Evolutionary conservation across 2,329 filamentous ascomycete species (phyloP).

Genomic region (Cladosporium sp.): DNA sequence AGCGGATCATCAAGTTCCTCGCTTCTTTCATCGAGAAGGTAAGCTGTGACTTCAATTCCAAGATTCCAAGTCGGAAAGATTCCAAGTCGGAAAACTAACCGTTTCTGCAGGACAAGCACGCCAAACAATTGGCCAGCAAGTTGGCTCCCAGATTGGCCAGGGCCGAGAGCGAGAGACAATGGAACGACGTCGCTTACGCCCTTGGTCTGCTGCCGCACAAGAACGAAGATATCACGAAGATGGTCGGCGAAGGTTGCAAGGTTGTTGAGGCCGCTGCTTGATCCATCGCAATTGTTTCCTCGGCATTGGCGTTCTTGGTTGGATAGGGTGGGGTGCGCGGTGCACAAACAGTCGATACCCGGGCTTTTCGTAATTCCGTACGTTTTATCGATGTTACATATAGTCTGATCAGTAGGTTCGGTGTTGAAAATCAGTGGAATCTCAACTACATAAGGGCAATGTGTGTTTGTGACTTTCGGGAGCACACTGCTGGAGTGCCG

Average conservation of each 20-base stretch:
- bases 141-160: conserved; percentile 76
- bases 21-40: conserved; percentile 97
- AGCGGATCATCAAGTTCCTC: conserved; percentile 83
- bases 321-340: background rate
- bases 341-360: conserved; percentile 3
- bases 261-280: conserved; percentile 38
- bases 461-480: no score
- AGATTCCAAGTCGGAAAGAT: background rate
- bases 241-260: conserved; percentile 66
- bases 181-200: conserved; percentile 95
- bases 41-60: conserved; percentile 26
- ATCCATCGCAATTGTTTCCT: background rate
- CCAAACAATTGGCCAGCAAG: conserved; percentile 88
- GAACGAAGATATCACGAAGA: conserved; percentile 79
- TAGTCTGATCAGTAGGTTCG: no score
- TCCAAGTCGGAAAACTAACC: background rate
- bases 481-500: no score
- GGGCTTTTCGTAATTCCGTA: conserved; percentile 2
- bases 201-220: conserved; percentile 85
- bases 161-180: conserved; percentile 89
- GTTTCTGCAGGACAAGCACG: conserved; percentile 76
- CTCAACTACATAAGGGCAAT: no score
- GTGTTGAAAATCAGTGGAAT: no score
- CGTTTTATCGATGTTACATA: no score
- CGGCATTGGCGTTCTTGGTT: background rate